Evolutionary conservation across 106 monocot species (phyloP), one percentile per base, ranked within the genome.

Genomic region (Gastrodia elata): DNA sequence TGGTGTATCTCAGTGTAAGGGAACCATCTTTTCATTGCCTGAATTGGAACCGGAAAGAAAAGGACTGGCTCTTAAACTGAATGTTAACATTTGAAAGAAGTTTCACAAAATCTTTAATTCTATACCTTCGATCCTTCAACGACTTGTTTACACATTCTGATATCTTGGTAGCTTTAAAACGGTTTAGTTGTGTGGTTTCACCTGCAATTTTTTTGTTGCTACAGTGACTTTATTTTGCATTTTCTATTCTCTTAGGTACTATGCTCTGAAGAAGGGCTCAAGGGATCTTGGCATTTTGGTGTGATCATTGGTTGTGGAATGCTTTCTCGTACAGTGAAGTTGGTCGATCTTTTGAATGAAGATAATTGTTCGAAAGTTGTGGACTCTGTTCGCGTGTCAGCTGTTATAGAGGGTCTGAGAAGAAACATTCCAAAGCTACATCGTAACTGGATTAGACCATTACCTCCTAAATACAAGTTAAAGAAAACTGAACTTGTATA

Each of bases 271-370:
- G 84, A 82, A 22, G 87, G 91, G 32, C 81, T 87, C 34, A 76
- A 38, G 14, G 91, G 87, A 3, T 87, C 84, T 4, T 91, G 91
- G 91, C 84, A 84, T 52, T 18, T 34, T 20, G 84, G 77, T 27
- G 35, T 38, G 8, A 78, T 87, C 38, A 34, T 83, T 24, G 73
- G 22, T 25, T 74, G 37, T 57, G 76, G 42, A 18, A 27, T 61
- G 15, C 5, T 16, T 41, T 65, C 28, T 39, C 83, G 91, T 22
- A 4, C 57, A 33, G 68, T 88, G 33, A 80, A 88, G 38, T 82
- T 82, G 22, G 30, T 35, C 38, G 16, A 88, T 43, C 73, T 88
- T 20, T 24, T 82, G 75, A 81, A 46, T 8, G 88, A 86, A 1
- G 77, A 83, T 70, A 44, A 43, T 20, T 61, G 11, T 10, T 64